Evolutionary conservation across 2,329 filamentous ascomycete species (phyloP).

Genomic region (Aureobasidium musti): DNA sequence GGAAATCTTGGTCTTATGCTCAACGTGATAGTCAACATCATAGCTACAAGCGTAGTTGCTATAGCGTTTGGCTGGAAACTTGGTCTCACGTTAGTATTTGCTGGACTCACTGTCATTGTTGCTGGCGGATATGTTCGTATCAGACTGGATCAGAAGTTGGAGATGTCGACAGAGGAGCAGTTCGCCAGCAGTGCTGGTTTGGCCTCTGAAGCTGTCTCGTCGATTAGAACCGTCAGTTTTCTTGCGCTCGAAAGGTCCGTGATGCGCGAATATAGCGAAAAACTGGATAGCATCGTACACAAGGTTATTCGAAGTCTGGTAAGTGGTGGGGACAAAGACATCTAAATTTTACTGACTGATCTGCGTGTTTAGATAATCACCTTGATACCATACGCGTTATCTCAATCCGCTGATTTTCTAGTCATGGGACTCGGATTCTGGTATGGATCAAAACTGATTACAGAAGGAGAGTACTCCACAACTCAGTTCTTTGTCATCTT

Average conservation of each 20-base stretch:
- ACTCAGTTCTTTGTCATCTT: constrained; percentile 61
- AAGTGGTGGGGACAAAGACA: no score
- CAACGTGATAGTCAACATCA: constrained; percentile 49
- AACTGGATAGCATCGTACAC: constrained; percentile 37
- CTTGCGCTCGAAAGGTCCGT: constrained; percentile 40
- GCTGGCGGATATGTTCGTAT: constrained; percentile 42
- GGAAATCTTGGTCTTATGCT: constrained; percentile 50
- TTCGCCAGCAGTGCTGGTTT: constrained; percentile 42
- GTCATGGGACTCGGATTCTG: constrained; percentile 43
- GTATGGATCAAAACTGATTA: constrained; percentile 41
- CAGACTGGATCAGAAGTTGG: constrained; percentile 41
- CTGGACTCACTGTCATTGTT: constrained; percentile 41
- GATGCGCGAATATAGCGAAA: constrained; percentile 38
- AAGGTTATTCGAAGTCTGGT: constrained; percentile 32
- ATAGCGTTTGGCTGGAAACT: constrained; percentile 45
- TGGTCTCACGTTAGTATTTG: constrained; percentile 41
- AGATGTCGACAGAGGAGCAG: constrained; percentile 36
- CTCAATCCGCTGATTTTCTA: constrained; percentile 41
- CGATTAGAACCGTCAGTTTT: constrained; percentile 42
- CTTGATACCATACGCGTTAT: constrained; percentile 37
- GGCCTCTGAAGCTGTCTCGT: constrained; percentile 42
- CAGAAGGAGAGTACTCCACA: constrained; percentile 40
- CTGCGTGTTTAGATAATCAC: constrained; percentile 2
- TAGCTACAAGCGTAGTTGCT: constrained; percentile 38
- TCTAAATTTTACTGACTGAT: no score